These are phyloP conservation scores for Artemisia argyi DNA, from an alignment of 129 eudicot genomes.

Conservation along the genomic window DNA sequence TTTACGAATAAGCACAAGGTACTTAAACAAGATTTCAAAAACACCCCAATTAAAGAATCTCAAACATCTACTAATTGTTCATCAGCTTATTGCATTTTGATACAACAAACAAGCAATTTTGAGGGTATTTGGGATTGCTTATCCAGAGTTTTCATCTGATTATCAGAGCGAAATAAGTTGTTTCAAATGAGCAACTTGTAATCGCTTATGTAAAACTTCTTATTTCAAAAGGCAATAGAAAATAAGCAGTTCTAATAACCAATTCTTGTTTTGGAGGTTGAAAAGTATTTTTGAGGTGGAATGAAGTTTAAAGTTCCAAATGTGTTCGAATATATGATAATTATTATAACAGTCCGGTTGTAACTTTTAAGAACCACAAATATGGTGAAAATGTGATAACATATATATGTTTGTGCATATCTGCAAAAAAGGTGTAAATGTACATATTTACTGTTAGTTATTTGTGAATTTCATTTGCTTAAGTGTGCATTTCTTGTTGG, in stretches of 20 bases:
- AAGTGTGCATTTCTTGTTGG: neutral
- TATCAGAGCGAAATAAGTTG: neutral
- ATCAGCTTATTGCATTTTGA: no score
- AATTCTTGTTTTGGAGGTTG: neutral
- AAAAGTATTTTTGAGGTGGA: neutral
- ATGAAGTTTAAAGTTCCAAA: neutral
- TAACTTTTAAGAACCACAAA: neutral
- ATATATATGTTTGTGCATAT: neutral
- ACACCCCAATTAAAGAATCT: no score
- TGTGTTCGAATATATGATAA: slow-evolving; percentile 1
- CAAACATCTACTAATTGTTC: no score
- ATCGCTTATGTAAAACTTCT: no score
- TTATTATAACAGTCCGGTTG: neutral
- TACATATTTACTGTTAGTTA: neutral
- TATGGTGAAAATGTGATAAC: neutral
- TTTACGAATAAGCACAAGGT: no score
- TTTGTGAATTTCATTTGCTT: neutral
- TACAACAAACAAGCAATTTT: no score
- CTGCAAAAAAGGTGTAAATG: neutral
- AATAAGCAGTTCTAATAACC: no score
- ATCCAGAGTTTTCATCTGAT: neutral
- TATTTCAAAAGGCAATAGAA: no score
- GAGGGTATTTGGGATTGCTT: no score
- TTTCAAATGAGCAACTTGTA: no score
- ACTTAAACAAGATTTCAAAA: no score